phyloP scores from a whole-genome alignment of 192 early-diverging fungal genomes.

The Thamnidium elegans region DNA sequence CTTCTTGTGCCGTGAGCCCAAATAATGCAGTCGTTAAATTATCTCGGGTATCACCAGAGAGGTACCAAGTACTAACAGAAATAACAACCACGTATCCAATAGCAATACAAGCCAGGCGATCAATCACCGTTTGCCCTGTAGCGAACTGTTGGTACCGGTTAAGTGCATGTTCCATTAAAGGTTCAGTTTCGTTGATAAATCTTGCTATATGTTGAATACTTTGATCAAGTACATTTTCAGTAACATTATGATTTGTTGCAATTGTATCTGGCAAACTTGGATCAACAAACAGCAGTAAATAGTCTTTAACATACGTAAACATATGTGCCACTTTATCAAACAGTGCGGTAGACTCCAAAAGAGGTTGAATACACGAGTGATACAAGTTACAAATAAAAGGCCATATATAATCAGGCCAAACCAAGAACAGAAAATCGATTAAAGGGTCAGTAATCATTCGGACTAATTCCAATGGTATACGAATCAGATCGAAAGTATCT shows the following conservation, averaged over 20 bases:
- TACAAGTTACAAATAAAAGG: not conserved
- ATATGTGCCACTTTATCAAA: not conserved
- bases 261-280: not conserved
- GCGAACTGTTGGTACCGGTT: conserved; percentile 39
- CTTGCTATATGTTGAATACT: not conserved
- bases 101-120: conserved; percentile 50
- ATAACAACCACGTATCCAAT: conserved; percentile 57
- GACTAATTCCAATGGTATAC: not conserved
- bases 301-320: not conserved
- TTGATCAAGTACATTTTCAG: not conserved
- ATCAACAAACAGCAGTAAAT: not conserved
- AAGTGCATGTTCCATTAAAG: not conserved
- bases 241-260: not conserved
- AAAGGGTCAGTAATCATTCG: not conserved
- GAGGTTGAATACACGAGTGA: not conserved
- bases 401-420: not conserved
- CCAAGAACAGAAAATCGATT: not conserved
- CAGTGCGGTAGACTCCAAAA: not conserved
- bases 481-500: not conserved
- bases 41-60: not conserved
- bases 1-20: conserved; percentile 16
- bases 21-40: not conserved
- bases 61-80: conserved; percentile 41
- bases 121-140: conserved; percentile 47
- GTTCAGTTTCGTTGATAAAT: not conserved